A percentile compares a stretch with the other conserved stretches of the same genome.
Conservation (phyloP, 495 filamentous ascomycete species). For the Penicillium cinerascens region DNA sequence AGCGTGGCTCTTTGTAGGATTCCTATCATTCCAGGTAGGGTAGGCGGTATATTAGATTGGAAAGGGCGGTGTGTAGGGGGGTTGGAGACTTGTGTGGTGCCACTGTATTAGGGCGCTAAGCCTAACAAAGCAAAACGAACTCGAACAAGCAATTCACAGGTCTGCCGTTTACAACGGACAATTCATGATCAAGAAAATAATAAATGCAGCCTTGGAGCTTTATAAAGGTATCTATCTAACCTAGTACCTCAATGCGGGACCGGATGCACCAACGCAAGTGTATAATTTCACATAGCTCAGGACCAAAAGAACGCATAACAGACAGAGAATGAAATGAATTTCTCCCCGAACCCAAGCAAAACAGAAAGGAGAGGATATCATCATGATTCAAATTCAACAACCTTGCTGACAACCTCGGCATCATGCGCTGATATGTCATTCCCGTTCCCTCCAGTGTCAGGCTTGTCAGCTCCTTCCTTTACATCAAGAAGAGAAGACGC, state of each 20-base stretch:
- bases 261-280: slow-evolving; percentile 5
- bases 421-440: slow-evolving; percentile 11
- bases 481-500: slow-evolving; percentile 28
- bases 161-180: no score
- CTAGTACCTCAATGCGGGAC: neutral
- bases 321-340: slow-evolving; percentile 1
- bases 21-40: no score
- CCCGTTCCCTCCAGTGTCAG: neutral
- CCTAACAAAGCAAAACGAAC: no score
- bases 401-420: slow-evolving; percentile 33
- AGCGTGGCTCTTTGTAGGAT: no score
- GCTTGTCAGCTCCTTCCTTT: slow-evolving; percentile 2
- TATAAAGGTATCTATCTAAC: neutral
- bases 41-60: no score
- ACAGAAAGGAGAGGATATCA: slow-evolving; percentile 9
- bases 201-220: neutral
- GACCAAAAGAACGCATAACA: slow-evolving; percentile 2
- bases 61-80: no score
- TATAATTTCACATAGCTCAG: slow-evolving; percentile 11
- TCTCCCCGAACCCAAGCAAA: neutral
- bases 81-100: no score
- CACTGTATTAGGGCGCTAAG: no score
- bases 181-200: no score
- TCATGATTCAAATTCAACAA: slow-evolving; percentile 42
- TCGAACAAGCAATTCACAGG: no score